phyloP scores from a whole-genome alignment of 2,329 filamentous ascomycete genomes.

The Hypomyces perniciosus region DNA sequence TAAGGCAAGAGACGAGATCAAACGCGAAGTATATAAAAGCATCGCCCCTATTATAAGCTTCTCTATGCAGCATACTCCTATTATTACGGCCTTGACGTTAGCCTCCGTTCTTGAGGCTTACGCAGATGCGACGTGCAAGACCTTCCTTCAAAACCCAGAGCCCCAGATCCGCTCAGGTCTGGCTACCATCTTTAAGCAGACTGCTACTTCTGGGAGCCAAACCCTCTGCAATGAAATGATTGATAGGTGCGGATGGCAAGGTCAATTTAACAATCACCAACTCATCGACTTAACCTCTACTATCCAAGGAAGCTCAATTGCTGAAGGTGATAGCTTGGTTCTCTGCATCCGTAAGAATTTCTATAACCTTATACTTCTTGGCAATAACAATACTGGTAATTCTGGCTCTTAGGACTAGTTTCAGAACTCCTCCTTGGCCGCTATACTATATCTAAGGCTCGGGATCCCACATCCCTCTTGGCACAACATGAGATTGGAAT shows the following conservation, averaged over 20 bases:
- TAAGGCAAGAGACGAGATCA: too few species aligned
- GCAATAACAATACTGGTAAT: not conserved
- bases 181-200: constrained; percentile 13
- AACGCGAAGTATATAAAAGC: too few species aligned
- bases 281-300: constrained; percentile 17
- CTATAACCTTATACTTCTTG: too few species aligned
- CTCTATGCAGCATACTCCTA: too few species aligned
- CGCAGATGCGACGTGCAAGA: too few species aligned
- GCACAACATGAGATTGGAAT: constrained; percentile 19
- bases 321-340: constrained; percentile 23
- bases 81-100: too few species aligned
- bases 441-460: constrained; percentile 17
- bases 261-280: constrained; percentile 21
- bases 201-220: not conserved
- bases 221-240: constrained; percentile 15
- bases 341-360: constrained; percentile 25
- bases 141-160: too few species aligned
- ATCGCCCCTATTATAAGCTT: too few species aligned
- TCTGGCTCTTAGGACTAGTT: constrained; percentile 19
- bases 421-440: constrained; percentile 21
- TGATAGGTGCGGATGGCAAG: constrained; percentile 26
- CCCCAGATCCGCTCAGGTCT: constrained; percentile 9
- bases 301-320: constrained; percentile 20
- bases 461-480: constrained; percentile 14
- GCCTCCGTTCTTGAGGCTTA: too few species aligned